phyloP scores from a whole-genome alignment of 345 rosid genomes.

The Theobroma cacao region DNA sequence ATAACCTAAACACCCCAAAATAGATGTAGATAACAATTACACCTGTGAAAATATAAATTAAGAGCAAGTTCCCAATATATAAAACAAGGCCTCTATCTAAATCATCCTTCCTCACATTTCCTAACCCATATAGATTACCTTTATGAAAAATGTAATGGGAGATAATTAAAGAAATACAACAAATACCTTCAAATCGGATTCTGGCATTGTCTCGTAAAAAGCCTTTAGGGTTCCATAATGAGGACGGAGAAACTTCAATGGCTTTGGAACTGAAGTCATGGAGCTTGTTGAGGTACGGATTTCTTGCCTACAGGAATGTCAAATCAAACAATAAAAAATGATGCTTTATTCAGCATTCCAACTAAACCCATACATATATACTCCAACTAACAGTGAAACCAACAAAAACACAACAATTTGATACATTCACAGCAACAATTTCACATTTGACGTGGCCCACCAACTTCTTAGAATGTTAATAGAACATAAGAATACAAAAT shows the following conservation, averaged over 20 bases:
- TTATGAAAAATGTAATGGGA: neutral
- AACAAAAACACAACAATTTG: neutral
- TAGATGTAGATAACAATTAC: neutral
- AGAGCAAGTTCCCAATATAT: neutral
- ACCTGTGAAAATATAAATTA: neutral
- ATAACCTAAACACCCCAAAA: neutral
- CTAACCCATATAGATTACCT: neutral
- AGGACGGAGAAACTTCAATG: constrained; percentile 93
- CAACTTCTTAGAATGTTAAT: neutral
- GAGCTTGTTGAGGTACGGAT: constrained; percentile 91
- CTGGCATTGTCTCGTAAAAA: constrained; percentile 60
- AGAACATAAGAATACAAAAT: neutral
- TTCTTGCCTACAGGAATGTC: constrained; percentile 59
- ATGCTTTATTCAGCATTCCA: neutral
- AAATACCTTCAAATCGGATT: constrained; percentile 67
- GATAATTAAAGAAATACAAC: neutral
- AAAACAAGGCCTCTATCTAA: neutral
- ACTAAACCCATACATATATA: neutral
- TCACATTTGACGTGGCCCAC: neutral
- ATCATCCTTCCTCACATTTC: neutral
- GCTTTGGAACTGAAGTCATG: constrained; percentile 98
- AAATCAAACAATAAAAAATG: neutral
- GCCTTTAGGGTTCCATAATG: constrained; percentile 88
- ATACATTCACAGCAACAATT: neutral
- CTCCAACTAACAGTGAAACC: neutral